Evolutionary conservation across 345 rosid species (phyloP).

Genomic region (Abelmoschus esculentus): DNA sequence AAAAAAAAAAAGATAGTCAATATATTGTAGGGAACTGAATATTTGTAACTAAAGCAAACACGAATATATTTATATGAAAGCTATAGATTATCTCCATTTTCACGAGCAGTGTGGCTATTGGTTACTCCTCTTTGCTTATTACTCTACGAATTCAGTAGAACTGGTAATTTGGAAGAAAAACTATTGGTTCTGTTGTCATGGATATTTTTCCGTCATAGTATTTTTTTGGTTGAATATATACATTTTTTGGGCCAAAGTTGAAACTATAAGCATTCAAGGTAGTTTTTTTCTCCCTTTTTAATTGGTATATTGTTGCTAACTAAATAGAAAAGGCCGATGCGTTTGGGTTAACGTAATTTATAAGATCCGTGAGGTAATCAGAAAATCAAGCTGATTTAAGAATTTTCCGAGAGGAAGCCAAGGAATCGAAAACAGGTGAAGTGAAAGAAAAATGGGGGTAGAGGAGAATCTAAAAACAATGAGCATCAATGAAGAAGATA

Average conservation of each 20-base stretch:
- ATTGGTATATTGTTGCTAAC: background rate
- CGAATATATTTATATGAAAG: background rate
- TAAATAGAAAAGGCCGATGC: background rate
- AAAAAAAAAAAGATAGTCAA: no score
- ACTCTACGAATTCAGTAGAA: background rate
- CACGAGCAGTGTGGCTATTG: background rate
- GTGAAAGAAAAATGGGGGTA: no score
- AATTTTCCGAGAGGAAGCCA: no score
- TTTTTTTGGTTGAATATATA: background rate
- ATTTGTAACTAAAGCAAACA: background rate
- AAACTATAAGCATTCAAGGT: background rate
- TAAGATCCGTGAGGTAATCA: background rate
- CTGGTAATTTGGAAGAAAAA: background rate
- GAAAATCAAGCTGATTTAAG: background rate
- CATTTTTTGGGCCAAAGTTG: background rate
- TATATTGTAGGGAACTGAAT: background rate
- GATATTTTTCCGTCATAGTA: background rate
- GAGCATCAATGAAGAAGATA: no score
- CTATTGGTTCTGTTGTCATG: background rate
- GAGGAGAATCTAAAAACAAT: no score
- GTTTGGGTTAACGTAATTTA: background rate
- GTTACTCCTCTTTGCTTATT: background rate
- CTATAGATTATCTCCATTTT: constrained; percentile 7
- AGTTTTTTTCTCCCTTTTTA: background rate
- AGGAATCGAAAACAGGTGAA: no score